Conservation (phyloP, 2,329 filamentous ascomycete species). For the Colletotrichum tamarilloi region DNA sequence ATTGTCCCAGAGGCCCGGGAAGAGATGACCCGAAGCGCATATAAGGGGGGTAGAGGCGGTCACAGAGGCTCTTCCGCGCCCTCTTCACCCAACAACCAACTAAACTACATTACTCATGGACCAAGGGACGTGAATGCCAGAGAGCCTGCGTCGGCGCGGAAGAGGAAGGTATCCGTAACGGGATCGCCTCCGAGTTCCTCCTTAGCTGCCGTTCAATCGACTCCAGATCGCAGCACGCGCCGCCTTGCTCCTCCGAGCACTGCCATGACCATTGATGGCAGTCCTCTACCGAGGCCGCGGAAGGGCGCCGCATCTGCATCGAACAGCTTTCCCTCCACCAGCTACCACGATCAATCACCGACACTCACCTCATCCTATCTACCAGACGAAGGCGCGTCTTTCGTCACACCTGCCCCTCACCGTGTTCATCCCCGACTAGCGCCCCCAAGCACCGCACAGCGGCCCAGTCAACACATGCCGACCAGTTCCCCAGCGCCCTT, state of each 20-base stretch:
- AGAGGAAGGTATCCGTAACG: slow-evolving; percentile 65
- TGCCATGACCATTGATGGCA: slow-evolving; percentile 65
- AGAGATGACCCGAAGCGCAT: slow-evolving; percentile 84
- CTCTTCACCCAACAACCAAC: slow-evolving; percentile 71
- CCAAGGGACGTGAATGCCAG: slow-evolving; percentile 65
- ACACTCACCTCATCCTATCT: slow-evolving; percentile 71
- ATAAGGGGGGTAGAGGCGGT: slow-evolving; percentile 70
- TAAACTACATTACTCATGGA: slow-evolving; percentile 71
- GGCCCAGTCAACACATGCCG: slow-evolving; percentile 87
- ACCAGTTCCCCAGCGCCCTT: slow-evolving; percentile 88
- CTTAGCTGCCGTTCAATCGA: slow-evolving; percentile 64
- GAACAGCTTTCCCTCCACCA: slow-evolving; percentile 58
- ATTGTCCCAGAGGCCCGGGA: slow-evolving; percentile 86
- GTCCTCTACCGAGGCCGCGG: slow-evolving; percentile 69
- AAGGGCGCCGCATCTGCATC: slow-evolving; percentile 57
- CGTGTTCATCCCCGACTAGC: slow-evolving; percentile 79
- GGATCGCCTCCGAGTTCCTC: slow-evolving; percentile 64
- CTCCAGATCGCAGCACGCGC: slow-evolving; percentile 63
- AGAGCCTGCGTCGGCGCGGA: slow-evolving; percentile 64
- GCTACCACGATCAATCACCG: slow-evolving; percentile 68
- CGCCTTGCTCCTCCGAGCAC: slow-evolving; percentile 43
- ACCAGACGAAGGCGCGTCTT: slow-evolving; percentile 69
- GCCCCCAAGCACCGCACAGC: slow-evolving; percentile 82
- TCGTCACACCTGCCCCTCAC: slow-evolving; percentile 79
- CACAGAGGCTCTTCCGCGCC: slow-evolving; percentile 77